Evolutionary conservation across 805 yeast genomes (phyloP).

Genomic region (Pichia occidentalis): DNA sequence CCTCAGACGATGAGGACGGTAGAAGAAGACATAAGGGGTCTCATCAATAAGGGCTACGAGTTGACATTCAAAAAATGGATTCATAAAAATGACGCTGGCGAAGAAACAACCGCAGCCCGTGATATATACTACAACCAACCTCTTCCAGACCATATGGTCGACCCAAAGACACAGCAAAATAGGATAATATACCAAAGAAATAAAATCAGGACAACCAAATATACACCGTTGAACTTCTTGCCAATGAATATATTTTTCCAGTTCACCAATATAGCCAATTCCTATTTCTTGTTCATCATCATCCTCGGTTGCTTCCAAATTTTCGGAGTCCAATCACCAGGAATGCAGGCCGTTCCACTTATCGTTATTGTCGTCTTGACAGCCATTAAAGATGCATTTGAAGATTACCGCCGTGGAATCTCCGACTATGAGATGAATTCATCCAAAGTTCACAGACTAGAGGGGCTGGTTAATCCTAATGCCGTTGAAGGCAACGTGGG

Average conservation of each 20-base stretch:
- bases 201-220: conserved; percentile 57
- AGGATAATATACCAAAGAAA: conserved; percentile 41
- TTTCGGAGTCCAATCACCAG: conserved; percentile 71
- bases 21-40: conserved; percentile 9
- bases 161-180: conserved; percentile 46
- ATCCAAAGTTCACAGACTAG: conserved; percentile 50
- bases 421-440: conserved; percentile 67
- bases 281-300: conserved; percentile 49
- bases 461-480: conserved; percentile 52
- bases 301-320: conserved; percentile 57
- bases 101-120: conserved; percentile 24
- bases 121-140: conserved; percentile 50
- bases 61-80: background rate
- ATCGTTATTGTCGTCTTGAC: conserved; percentile 72
- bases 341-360: conserved; percentile 71
- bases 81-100: background rate
- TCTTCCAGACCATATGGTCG: conserved; percentile 53
- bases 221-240: conserved; percentile 50
- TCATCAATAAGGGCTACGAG: background rate
- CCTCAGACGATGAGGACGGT: conserved; percentile 7
- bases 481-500: conserved; percentile 48
- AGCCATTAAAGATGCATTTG: conserved; percentile 71
- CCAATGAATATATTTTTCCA: conserved; percentile 52
- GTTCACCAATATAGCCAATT: conserved; percentile 53
- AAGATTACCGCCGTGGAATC: conserved; percentile 60